Evolutionary conservation across 768 basidiomycete genomes (phyloP).

Genomic region (Phylloporus rhodoxanthus): DNA sequence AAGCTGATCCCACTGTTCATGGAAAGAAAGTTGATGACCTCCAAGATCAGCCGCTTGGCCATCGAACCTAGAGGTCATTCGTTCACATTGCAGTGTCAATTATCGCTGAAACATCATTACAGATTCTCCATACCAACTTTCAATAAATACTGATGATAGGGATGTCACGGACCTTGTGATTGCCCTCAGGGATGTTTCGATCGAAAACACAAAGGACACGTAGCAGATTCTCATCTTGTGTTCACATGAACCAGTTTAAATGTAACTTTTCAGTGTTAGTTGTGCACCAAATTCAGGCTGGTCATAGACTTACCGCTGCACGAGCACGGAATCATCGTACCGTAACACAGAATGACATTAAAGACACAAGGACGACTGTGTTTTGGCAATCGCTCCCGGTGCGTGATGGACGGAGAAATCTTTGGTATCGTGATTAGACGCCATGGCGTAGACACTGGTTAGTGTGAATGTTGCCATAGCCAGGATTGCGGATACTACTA

Average conservation of each 20-base stretch:
- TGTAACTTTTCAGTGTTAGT: too few species aligned
- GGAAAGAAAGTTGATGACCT: constrained; percentile 31
- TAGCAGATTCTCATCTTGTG: neutral
- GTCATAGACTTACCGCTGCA: too few species aligned
- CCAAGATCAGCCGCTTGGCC: constrained; percentile 41
- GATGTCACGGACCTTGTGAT: constrained; percentile 9
- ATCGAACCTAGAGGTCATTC: constrained; percentile 38
- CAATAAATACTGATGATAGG: neutral
- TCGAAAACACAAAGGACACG: neutral
- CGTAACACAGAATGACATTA: too few species aligned
- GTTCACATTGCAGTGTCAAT: neutral
- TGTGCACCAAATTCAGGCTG: too few species aligned
- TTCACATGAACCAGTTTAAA: too few species aligned
- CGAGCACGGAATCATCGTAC: too few species aligned
- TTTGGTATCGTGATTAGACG: too few species aligned
- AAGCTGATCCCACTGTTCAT: constrained; percentile 53
- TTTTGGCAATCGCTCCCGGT: too few species aligned
- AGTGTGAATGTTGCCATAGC: too few species aligned
- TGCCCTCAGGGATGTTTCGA: constrained; percentile 10
- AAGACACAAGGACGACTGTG: too few species aligned
- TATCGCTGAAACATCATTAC: neutral
- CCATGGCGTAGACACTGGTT: too few species aligned
- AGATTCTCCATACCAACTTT: constrained; percentile 16
- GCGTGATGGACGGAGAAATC: too few species aligned
- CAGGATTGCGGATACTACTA: neutral